Base-by-base conservation (phyloP, 768 basidiomycete genomes). In the Lactarius psammicola region DNA sequence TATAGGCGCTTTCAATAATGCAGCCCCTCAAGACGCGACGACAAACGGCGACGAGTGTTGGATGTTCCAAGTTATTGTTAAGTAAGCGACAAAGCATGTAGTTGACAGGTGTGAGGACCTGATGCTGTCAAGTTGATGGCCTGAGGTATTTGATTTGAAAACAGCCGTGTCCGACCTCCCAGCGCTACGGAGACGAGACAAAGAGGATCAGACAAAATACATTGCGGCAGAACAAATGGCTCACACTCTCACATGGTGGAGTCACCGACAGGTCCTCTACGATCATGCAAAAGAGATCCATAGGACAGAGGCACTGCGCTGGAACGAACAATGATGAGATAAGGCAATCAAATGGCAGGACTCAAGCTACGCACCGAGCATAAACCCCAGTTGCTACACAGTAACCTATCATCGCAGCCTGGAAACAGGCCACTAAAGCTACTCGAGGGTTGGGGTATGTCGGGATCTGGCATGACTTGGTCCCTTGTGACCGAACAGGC, bases 141-240 rank as follows among this genome's bases (percentile, higher is more conserved):
- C 65, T 66, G 65, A 46, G 65, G 26, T 66, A 66, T 33, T 66
- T 66, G 60, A 66, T 62, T 66, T 56, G 31, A 57, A 46, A 49
- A 42, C 23, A 62, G 55, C 65, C 65, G 13, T 53, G 36, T 58
- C 40, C 65, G 51, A 62, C 65, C 65, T 66, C 65, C 56, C 65
- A 20, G 55, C 23, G 56, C 65, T 66, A 40, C 8, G 17, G 1
- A 55, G 46, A 51, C 5, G 23, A 51, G 23, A 49, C 46, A 13
- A 49, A 15, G 26, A 15, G 17, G 17, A 26, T 57, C 18, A 62
- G 60, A 33, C 17, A 5, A 40, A 6, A 0, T 40, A 4, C 3
- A 15, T 11, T 7, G 18, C 3, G 49, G 15, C 15, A 26, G 34
- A 34, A 28, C 26, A 31, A 36, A 6, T 20, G 40, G 26, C 65